Conservation (phyloP, 768 basidiomycete genomes). For the Termitomyces sp. region DNA sequence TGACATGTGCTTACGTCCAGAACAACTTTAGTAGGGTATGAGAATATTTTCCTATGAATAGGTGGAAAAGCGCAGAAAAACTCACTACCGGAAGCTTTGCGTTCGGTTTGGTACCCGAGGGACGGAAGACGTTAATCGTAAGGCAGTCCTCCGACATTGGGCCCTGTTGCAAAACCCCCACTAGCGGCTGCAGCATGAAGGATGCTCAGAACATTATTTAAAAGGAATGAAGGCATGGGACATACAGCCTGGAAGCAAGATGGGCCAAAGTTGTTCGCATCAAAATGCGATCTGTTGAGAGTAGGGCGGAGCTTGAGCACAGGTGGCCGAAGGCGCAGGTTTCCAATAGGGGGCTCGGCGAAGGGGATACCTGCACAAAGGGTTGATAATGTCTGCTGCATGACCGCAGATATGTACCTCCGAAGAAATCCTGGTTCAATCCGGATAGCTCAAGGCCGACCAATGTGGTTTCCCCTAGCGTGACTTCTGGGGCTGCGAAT, state of each 20-base stretch:
- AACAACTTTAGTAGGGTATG: conserved; percentile 22
- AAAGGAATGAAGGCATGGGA: neutral
- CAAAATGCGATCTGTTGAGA: conserved; percentile 28
- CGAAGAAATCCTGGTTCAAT: conserved; percentile 41
- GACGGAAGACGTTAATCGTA: conserved; percentile 55
- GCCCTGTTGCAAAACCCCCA: neutral
- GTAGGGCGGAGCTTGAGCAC: conserved; percentile 28
- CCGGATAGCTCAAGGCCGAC: conserved; percentile 28
- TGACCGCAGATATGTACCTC: conserved; percentile 25
- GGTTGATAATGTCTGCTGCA: too few relatives aligned
- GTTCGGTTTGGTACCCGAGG: conserved; percentile 25
- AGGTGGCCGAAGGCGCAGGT: conserved; percentile 29
- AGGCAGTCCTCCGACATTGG: conserved; percentile 53
- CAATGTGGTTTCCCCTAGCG: conserved; percentile 32
- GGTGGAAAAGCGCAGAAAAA: neutral
- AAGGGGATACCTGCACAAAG: conserved; percentile 41
- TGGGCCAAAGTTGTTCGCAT: conserved; percentile 34
- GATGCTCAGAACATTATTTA: neutral
- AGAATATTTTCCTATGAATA: neutral
- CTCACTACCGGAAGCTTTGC: conserved; percentile 35
- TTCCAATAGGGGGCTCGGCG: conserved; percentile 47
- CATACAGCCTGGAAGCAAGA: conserved; percentile 45
- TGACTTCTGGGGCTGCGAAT: conserved; percentile 28
- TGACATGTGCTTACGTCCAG: conserved; percentile 28
- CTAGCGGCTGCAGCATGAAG: neutral